phyloP scores from a whole-genome alignment of 306 rosid species.

The Alnus glutinosa region DNA sequence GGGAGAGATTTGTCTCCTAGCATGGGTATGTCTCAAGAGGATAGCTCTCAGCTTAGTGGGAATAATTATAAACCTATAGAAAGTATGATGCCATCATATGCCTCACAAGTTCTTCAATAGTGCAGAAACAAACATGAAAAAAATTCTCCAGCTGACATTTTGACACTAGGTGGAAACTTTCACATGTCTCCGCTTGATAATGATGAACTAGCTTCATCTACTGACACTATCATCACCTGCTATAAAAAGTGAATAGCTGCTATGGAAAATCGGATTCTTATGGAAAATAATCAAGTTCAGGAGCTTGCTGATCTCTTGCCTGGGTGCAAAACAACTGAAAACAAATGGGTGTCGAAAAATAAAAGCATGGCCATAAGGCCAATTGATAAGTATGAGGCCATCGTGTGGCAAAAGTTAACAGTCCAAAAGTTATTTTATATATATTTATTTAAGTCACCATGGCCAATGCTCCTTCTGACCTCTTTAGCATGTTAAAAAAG shows the following conservation, averaged over 20 bases:
- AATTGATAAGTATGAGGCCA: background rate
- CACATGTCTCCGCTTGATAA: background rate
- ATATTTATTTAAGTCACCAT: too few species aligned
- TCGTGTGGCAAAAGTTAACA: too few species aligned
- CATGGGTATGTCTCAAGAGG: background rate
- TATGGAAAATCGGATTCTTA: background rate
- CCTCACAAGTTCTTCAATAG: background rate
- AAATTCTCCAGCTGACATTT: background rate
- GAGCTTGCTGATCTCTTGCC: background rate
- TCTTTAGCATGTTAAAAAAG: background rate
- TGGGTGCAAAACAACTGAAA: background rate
- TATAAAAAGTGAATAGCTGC: background rate
- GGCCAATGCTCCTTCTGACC: background rate
- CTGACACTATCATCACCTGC: background rate
- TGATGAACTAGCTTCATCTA: background rate
- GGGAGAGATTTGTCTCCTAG: background rate
- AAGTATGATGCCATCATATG: background rate
- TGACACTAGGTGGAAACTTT: background rate
- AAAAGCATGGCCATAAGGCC: background rate
- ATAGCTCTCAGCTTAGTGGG: background rate
- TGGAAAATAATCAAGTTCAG: background rate
- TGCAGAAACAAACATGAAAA: background rate
- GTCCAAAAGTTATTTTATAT: too few species aligned
- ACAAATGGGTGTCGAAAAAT: background rate
- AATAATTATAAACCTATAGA: background rate